Conservation (phyloP, 148 eudicot genomes). For the Amaranthus palmeri region DNA sequence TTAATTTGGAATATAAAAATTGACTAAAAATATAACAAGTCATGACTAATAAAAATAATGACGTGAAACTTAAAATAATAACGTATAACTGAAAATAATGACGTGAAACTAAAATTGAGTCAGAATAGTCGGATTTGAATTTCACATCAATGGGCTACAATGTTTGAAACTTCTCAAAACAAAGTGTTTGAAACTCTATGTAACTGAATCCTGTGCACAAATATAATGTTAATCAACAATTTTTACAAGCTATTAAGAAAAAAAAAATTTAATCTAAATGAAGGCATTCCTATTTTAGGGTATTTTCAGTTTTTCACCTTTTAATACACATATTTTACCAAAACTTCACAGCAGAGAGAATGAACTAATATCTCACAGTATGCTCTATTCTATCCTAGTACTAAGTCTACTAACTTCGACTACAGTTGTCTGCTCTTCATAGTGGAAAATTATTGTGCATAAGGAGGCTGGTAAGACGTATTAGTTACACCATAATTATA, state of each 20-base stretch:
- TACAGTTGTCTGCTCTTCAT: neutral
- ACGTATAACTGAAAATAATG: too few relatives aligned
- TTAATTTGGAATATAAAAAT: too few relatives aligned
- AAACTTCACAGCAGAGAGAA: neutral
- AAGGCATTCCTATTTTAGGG: neutral
- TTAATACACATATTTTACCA: neutral
- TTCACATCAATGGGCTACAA: too few relatives aligned
- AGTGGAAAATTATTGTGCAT: slow-evolving; percentile 13
- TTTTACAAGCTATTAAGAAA: too few relatives aligned
- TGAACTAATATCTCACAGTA: neutral
- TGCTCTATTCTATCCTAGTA: neutral
- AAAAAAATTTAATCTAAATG: neutral
- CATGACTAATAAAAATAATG: too few relatives aligned
- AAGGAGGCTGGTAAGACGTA: slow-evolving; percentile 26
- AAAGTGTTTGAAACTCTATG: neutral
- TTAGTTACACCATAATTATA: slow-evolving; percentile 27
- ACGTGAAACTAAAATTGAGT: too few relatives aligned
- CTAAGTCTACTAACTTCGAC: neutral
- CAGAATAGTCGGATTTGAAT: too few relatives aligned
- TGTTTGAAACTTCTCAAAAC: too few relatives aligned
- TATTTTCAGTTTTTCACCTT: neutral
- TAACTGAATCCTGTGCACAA: neutral
- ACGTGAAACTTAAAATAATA: too few relatives aligned
- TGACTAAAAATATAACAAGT: too few relatives aligned
- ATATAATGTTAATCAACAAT: neutral